Evolutionary conservation across 257 asterid genomes (phyloP).

Genomic region (Lavandula angustifolia): DNA sequence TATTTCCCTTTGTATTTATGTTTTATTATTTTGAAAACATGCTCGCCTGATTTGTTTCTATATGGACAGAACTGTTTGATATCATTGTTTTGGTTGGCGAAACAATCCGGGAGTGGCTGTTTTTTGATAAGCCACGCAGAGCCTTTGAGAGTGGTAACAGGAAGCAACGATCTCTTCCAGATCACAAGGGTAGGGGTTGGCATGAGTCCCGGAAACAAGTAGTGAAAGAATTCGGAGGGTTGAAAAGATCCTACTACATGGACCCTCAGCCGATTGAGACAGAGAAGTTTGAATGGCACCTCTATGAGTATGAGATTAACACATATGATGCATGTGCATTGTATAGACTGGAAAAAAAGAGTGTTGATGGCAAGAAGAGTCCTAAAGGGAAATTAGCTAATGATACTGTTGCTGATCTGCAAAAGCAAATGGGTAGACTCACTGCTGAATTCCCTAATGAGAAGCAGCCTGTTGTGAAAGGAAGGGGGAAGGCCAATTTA

Average conservation of each 20-base stretch:
- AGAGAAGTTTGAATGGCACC: slow-evolving; percentile 89
- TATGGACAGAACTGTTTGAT: slow-evolving; percentile 79
- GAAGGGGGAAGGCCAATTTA: slow-evolving; percentile 45
- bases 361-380: slow-evolving; percentile 68
- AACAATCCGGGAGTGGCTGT: slow-evolving; percentile 92
- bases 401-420: slow-evolving; percentile 82
- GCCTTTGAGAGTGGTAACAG: slow-evolving; percentile 98
- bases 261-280: slow-evolving; percentile 78
- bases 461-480: slow-evolving; percentile 48
- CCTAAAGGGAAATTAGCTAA: slow-evolving; percentile 75
- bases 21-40: not conserved
- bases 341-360: slow-evolving; percentile 84
- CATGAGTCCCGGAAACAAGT: slow-evolving; percentile 96
- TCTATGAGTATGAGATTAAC: slow-evolving; percentile 82
- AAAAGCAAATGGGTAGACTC: slow-evolving; percentile 84
- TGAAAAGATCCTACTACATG: slow-evolving; percentile 97
- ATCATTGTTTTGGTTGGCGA: slow-evolving; percentile 74
- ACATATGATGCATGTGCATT: slow-evolving; percentile 68
- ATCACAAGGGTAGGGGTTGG: slow-evolving; percentile 97
- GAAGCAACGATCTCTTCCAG: slow-evolving; percentile 95
- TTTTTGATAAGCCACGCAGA: slow-evolving; percentile 94
- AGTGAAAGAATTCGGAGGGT: slow-evolving; percentile 79
- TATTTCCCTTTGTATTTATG: slow-evolving; percentile 4
- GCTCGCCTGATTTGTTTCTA: slow-evolving; percentile 24
- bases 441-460: slow-evolving; percentile 73